Evolutionary conservation across 805 yeast species (phyloP).

Genomic region (Metschnikowia proteae): DNA sequence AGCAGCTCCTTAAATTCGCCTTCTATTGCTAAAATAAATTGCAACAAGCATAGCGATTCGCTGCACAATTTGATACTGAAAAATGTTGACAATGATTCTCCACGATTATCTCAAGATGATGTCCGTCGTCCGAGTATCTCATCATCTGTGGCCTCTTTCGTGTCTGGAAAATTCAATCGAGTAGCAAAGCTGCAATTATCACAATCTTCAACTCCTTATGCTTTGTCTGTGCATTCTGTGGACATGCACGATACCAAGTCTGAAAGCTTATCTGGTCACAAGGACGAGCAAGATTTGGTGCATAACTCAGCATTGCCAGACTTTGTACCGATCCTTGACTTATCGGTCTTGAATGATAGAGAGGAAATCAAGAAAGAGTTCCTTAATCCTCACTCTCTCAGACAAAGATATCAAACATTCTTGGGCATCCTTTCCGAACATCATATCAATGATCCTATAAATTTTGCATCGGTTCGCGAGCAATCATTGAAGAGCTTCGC

Average conservation of each 20-base stretch:
- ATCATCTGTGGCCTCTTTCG: conserved; percentile 3
- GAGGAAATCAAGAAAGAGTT: conserved; percentile 22
- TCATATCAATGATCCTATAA: conserved; percentile 35
- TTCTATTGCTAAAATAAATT: not conserved
- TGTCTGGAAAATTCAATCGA: conserved; percentile 3
- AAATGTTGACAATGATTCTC: not conserved
- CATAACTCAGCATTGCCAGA: conserved; percentile 1
- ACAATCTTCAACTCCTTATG: not conserved
- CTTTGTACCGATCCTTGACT: conserved; percentile 9
- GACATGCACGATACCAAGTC: not conserved
- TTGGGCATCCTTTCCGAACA: conserved; percentile 29
- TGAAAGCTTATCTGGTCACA: not conserved
- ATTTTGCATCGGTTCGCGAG: conserved; percentile 33
- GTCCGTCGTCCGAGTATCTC: conserved; percentile 4
- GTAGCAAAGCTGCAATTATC: conserved; percentile 1
- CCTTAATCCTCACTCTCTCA: conserved; percentile 27
- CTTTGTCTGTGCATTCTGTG: not conserved
- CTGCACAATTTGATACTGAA: not conserved
- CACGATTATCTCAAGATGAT: conserved; percentile 1
- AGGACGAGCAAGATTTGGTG: not conserved
- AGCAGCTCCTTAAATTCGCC: not conserved
- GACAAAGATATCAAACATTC: conserved; percentile 30
- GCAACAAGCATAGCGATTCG: not conserved
- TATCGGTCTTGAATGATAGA: conserved; percentile 22
- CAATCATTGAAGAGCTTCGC: conserved; percentile 31